Base-by-base conservation (phyloP, 1,284 basidiomycete species). In the Agaricales sp. region DNA sequence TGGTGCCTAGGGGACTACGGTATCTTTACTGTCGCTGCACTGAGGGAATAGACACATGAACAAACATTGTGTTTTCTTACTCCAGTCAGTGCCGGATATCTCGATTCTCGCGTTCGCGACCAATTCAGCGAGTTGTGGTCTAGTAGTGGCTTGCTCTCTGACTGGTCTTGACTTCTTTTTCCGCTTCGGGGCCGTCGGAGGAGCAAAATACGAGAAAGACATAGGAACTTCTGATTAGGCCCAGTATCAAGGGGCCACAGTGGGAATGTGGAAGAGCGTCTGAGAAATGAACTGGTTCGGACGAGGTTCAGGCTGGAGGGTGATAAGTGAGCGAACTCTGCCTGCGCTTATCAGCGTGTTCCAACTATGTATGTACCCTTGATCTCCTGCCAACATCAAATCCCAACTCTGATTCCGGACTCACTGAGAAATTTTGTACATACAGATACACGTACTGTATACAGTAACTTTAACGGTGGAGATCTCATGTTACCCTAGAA, bases 171-270 rank as follows among this genome's bases (percentile, higher is more conserved):
- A 55, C 53, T 62, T 67, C 51, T 65, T 68, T 53, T 64, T 70
- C 52, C 69, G 66, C 51, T 66, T 68, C 58, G 59, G 55, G 52
- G 66, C 66, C 51, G n/a, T n/a, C n/a, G 70, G 75, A 46, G 64
- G 60, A 18, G 60, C 66, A 52, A 72, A 73, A 23, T 70, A 66
- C 35, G 63, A 56, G 54, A 71, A 72, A 39, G 60, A 60, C 52
- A 66, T 67, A 13, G 56, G 41, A 41, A 50, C 4, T 48, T 24
- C n/a, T 21, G 39, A 41, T 46, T 47, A 43, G 45, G 16, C 16
- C n/a, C 30, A 35, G 30, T 35, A 8, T 20, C n/a, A 20, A 41
- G 39, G 19, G 16, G 4, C 18, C 39, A 16, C 8, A 41, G 39
- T 41, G 39, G 39, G 13, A 41, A 41, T 8, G 39, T 41, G 19